Base-by-base conservation (phyloP, 345 rosid species). In the Boechera retrofracta region DNA sequence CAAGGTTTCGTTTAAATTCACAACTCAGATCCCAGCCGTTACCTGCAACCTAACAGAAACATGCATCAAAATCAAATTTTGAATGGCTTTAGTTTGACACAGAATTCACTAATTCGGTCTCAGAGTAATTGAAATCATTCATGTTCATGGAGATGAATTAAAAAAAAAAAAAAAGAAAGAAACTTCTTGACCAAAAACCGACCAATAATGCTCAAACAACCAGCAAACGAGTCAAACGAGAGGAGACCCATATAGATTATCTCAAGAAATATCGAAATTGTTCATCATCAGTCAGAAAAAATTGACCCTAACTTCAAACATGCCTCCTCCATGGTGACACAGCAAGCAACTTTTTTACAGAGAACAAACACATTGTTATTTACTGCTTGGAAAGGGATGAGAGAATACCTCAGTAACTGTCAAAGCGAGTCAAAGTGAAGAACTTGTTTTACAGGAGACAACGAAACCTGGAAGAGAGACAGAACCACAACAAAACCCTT, bases 351-450 rank as follows among this genome's bases (percentile, higher is more conserved):
- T 47, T 45, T 28, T 13, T 7, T 15, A 32, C 56, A 66, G 57
- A 48, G 49, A 28, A n/a, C 1, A 10, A 12, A 44, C 49, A 44
- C 49, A 12, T 13, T 72, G 67, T 21, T 21, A 21, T 21, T 21
- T 21, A 21, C 1, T 21, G 24, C 26, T 45, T 47, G 66, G 67
- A 61, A 62, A 16, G 28, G 21, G 32, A 24, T 38, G 32, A 63
- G 62, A 28, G 62, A 53, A 4, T 59, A 60, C 77, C 77, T 52
- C 54, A 44, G 59, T 51, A 3, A 12, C 68, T 10, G 76, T 28
- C 59, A 24, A 32, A 10, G 15, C 45, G 45, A 41, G 45, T 41
- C 15, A 10, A 44, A 44, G 49, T 13, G 49, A 44, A 13, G 49
- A 44, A 44, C 15, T 44, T 13, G 49, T 44, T 44, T 2, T 44